phyloP scores from a whole-genome alignment of 169 alveolate genomes.

The Toxoplasma gondii region DNA sequence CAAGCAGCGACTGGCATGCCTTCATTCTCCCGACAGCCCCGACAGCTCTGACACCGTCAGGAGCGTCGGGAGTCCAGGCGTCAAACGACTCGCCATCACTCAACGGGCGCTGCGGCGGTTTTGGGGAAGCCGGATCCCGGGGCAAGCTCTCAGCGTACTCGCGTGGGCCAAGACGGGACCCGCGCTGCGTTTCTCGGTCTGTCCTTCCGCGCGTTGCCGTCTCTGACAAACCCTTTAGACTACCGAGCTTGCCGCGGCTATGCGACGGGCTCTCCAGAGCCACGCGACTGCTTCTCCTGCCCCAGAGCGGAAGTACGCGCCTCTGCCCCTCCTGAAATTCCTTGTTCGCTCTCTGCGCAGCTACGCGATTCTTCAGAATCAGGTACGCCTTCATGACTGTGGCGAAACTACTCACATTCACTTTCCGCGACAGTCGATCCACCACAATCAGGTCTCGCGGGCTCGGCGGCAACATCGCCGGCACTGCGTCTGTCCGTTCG shows the following conservation, averaged over 20 bases:
- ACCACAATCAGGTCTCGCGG: constrained; percentile 25
- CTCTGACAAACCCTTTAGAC: neutral
- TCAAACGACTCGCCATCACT: neutral
- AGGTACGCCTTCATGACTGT: constrained; percentile 61
- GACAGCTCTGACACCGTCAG: neutral
- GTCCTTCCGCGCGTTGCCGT: neutral
- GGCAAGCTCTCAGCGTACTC: neutral
- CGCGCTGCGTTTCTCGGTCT: neutral
- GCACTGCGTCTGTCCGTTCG: neutral
- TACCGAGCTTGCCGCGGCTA: neutral
- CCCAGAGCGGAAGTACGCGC: neutral
- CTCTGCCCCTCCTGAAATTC: constrained; percentile 8
- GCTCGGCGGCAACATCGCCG: constrained; percentile 55
- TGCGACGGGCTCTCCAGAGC: constrained; percentile 17
- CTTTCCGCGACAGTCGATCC: constrained; percentile 53
- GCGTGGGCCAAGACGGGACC: neutral
- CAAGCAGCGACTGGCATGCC: constrained; percentile 53
- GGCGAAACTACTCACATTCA: constrained; percentile 53
- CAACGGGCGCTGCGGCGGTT: neutral
- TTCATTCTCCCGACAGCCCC: constrained; percentile 40
- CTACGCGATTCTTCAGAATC: constrained; percentile 42
- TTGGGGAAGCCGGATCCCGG: neutral
- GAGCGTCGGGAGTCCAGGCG: neutral
- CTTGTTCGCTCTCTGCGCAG: constrained; percentile 57
- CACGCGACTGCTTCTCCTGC: constrained; percentile 18